Evolutionary conservation across 257 asterid genomes (phyloP).

Genomic region (Forsythia suspensa): DNA sequence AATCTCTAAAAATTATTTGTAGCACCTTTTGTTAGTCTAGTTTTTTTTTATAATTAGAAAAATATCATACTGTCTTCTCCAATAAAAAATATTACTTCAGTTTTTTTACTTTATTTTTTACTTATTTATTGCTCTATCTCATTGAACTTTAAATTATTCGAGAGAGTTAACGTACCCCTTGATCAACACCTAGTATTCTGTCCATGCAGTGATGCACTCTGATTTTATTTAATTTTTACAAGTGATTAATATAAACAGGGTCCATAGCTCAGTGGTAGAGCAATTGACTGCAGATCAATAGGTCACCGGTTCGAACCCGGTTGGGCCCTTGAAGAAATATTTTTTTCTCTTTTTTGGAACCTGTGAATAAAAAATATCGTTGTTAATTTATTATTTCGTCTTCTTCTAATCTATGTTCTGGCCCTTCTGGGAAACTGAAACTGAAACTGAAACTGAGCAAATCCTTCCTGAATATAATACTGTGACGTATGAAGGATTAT

Average conservation of each 20-base stretch:
- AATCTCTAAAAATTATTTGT: too few relatives aligned
- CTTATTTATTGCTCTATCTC: too few relatives aligned
- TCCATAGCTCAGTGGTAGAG: conserved; percentile 43
- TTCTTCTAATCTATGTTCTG: background rate
- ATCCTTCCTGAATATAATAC: background rate
- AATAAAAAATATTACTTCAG: too few relatives aligned
- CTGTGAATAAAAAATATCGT: background rate
- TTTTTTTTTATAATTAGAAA: too few relatives aligned
- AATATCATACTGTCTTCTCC: too few relatives aligned
- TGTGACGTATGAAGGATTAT: background rate
- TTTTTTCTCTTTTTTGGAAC: background rate
- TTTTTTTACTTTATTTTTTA: too few relatives aligned
- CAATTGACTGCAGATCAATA: conserved; percentile 36
- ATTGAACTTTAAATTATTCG: too few relatives aligned
- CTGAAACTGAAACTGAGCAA: background rate
- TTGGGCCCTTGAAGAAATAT: conserved; percentile 18
- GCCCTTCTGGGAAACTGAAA: background rate
- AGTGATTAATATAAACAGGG: background rate
- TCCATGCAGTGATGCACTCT: too few relatives aligned
- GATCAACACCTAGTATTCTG: too few relatives aligned
- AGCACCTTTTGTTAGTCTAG: too few relatives aligned
- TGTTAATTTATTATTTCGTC: background rate
- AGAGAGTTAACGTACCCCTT: too few relatives aligned
- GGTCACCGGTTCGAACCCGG: conserved; percentile 33
- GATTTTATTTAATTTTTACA: too few relatives aligned